Percentiles rank a stretch among this genome's conserved stretches.
Evolutionary conservation across 169 alveolate genomes (phyloP).

Genomic region (Cryptosporidium canis): DNA sequence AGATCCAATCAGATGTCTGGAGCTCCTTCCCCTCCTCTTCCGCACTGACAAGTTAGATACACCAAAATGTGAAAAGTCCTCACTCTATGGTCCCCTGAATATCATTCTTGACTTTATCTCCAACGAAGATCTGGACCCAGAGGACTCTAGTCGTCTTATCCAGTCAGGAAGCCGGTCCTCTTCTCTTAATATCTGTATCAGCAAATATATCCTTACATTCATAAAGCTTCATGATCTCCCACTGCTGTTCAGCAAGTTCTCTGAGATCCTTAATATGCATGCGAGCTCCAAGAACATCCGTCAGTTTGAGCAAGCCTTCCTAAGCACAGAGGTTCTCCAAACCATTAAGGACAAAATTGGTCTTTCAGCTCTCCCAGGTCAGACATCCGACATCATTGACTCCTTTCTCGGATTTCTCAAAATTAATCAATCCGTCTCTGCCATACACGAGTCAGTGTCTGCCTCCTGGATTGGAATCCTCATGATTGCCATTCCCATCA

Average conservation of each 20-base stretch:
- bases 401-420: conserved; percentile 12
- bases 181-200: conserved; percentile 15
- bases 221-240: conserved; percentile 40
- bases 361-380: conserved; percentile 17
- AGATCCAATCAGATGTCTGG: conserved; percentile 17
- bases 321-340: background rate
- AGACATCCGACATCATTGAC: background rate
- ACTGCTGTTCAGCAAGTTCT: background rate
- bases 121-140: background rate
- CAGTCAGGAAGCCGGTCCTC: background rate
- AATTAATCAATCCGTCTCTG: background rate
- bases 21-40: background rate
- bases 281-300: background rate
- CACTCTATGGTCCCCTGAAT: background rate
- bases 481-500: background rate
- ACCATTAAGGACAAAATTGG: background rate
- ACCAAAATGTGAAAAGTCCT: background rate
- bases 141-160: background rate
- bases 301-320: background rate
- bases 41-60: background rate
- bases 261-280: background rate
- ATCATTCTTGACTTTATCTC: background rate
- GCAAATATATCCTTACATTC: conserved; percentile 10
- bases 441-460: background rate
- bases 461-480: conserved; percentile 47